Evolutionary conservation across 2,329 filamentous ascomycete species (phyloP), one percentile per base, ranked within the genome.

Genomic region (Cordyceps tenuipes): DNA sequence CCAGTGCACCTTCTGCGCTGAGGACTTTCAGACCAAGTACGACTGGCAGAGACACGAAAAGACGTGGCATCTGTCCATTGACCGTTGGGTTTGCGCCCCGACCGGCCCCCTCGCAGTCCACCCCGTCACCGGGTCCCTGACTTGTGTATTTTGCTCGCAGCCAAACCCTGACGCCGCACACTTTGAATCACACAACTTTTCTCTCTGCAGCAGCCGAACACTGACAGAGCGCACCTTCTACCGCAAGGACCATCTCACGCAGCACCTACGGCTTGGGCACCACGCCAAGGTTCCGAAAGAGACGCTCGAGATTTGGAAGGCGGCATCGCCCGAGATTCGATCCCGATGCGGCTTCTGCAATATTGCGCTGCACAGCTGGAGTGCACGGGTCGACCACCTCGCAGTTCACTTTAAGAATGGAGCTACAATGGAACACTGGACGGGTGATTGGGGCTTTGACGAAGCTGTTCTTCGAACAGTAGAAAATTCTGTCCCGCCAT

Each of bases 11-110:
- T 87, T 87, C 75, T 87, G 84, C 69, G 86, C 84, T 5, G 83
- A 87, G 63, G 85, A 82, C 0, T 87, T 87, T 70, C 77, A 83
- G 64, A 86, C 84, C 2, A 87, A 87, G 68, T 83, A 87, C 66
- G 84, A 87, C 70, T 87, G 84, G 84, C 83, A 86, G 66, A 76
- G 87, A 60, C 87, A 90, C 68, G 87, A 90, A 67, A 87, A 87
- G 64, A 85, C 84, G 52, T 75, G 84, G 64, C 87, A 82, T 69
- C 72, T 82, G 64, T 89, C 82, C 6, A 81, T 87, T 0, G 84
- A 83, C 73, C 78, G 78, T 60, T 90, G 80, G 87, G 82, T 85
- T 61, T 89, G 81, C 67, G 79, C 80, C 3, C 83, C 83, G 47
- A 78, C 82, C 44, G 83, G 84, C 0, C 73, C 82, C n/a, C 76